Evolutionary conservation across 768 basidiomycete genomes (phyloP), one percentile per base, ranked within the genome.

Genomic region (Dentipellis fragilis): DNA sequence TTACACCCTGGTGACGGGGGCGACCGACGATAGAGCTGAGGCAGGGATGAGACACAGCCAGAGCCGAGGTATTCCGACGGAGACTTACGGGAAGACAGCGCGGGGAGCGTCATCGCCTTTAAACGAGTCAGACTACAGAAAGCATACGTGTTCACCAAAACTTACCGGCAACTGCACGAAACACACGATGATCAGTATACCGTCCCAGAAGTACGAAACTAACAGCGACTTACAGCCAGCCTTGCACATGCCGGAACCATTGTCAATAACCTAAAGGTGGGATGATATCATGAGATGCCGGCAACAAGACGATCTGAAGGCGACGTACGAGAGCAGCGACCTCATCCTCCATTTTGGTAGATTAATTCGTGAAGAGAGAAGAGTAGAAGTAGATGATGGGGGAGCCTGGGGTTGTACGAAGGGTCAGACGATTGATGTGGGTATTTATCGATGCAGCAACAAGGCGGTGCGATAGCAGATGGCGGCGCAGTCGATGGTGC

Each of bases 171-270:
- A 95, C 95, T 69, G 89, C 85, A 72, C 89, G 84, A 85, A 87
- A 52, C 38, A 75, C 89, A 29, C 29, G 29, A 29, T 29, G 29
- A 70, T 95, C 87, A 69, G 86, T 87, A 79, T 69, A 62, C 71
- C 68, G 64, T 54, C 49, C 10, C 2, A 21, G 23, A 53, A 57
- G 56, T 49, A 58, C 29, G 52, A 38, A 39, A 51, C 59, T 50
- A 58, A 52, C 52, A 51, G 35, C 23, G 39, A 85, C 87, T 65
- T 71, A 91, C 89, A 93, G 75, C 96, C 95, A 83, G 95, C 95
- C 79, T 98, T 98, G 87, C 94, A 97, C 94, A 97, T 98, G 75
- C 94, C 95, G 68, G 94, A 97, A 68, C 91, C 92, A 72, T 90
- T 90, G 73, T 92, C 87, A 69, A 89, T 87, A 72, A 90, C 88